These are phyloP conservation scores for Phyllosticta citriasiana DNA, from an alignment of 2,329 filamentous ascomycete genomes.

Conservation along the genomic window DNA sequence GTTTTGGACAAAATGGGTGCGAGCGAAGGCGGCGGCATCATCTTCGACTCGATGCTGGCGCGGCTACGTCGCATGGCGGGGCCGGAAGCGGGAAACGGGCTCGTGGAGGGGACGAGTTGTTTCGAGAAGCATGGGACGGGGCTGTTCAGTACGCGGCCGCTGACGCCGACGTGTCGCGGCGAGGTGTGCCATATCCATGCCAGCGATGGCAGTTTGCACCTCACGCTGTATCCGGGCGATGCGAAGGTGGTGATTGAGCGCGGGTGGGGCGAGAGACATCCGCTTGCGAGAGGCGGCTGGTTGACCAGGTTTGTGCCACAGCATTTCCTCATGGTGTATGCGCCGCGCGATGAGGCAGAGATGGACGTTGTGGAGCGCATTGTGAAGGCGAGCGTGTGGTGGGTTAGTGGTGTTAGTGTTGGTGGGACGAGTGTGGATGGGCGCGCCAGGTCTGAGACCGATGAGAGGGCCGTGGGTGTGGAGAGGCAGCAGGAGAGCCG, in stretches of 20 bases:
- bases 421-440: constrained; percentile 14
- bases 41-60: constrained; percentile 31
- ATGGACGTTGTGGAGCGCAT: constrained; percentile 57
- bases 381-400: constrained; percentile 67
- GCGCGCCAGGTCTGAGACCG: constrained; percentile 13
- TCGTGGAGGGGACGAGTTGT: constrained; percentile 53
- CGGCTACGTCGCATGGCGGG: constrained; percentile 16
- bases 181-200: constrained; percentile 76
- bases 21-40: constrained; percentile 23
- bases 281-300: constrained; percentile 56
- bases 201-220: constrained; percentile 65
- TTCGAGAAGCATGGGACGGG: constrained; percentile 76
- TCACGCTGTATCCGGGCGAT: constrained; percentile 71
- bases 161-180: constrained; percentile 64
- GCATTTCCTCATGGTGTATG: constrained; percentile 75
- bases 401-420: constrained; percentile 36
- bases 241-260: constrained; percentile 60
- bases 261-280: constrained; percentile 68
- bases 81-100: constrained; percentile 17
- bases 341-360: constrained; percentile 60
- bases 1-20: constrained; percentile 55
- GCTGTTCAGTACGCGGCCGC: constrained; percentile 57
- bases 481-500: background rate
- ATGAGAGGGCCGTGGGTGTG: constrained; percentile 7
- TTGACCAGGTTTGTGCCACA: constrained; percentile 58